Conservation (phyloP, 768 basidiomycete species). For the Cubamyces lactineus region DNA sequence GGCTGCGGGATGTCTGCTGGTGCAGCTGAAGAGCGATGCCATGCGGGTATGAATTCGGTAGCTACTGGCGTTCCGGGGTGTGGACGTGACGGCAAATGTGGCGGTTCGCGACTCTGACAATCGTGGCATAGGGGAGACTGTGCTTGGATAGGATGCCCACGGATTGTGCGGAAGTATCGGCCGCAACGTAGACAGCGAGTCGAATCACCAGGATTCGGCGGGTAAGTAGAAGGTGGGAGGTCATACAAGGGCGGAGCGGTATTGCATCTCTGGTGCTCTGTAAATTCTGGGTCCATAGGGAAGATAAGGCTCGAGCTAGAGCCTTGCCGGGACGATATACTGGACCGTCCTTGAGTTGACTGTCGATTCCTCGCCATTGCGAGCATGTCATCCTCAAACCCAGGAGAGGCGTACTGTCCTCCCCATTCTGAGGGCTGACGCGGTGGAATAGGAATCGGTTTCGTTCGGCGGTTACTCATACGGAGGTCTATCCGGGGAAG, state of each 20-base stretch:
- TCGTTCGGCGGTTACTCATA: constrained; percentile 1
- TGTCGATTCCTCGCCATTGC: background rate
- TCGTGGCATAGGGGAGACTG: background rate
- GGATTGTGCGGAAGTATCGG: background rate
- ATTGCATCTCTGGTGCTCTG: background rate
- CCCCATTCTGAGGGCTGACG: background rate
- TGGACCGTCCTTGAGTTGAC: background rate
- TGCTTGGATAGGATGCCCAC: background rate
- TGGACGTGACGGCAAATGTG: background rate
- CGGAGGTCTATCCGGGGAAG: background rate
- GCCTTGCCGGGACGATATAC: background rate
- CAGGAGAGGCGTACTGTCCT: constrained; percentile 1
- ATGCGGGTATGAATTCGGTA: constrained; percentile 10
- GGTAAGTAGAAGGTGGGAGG: background rate
- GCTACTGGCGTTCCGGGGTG: background rate
- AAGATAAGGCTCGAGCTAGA: constrained; percentile 18
- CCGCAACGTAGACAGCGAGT: constrained; percentile 4
- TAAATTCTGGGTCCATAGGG: constrained; percentile 15
- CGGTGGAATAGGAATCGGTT: background rate
- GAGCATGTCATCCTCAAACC: background rate
- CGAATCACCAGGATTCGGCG: background rate
- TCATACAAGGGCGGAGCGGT: constrained; percentile 6
- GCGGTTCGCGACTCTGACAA: background rate
- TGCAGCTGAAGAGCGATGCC: background rate
- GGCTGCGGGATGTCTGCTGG: background rate